Percentiles rank a stretch among this genome's conserved stretches.
Evolutionary conservation across 768 basidiomycete species (phyloP).

Genomic region (Podaxis sp.): DNA sequence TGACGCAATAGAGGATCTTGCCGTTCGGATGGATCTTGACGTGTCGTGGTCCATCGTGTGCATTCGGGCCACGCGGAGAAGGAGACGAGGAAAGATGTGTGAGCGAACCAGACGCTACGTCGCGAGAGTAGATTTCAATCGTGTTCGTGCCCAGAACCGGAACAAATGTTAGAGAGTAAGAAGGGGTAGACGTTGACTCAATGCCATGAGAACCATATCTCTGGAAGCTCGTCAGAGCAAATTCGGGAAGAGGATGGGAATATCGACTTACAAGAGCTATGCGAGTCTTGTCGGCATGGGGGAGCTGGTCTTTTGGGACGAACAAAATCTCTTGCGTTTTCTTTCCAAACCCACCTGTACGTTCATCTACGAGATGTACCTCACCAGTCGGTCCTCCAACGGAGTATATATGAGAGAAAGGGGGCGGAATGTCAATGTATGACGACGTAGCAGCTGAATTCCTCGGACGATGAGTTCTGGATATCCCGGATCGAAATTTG

Average conservation of each 20-base stretch:
- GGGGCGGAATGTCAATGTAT: slow-evolving; percentile 47
- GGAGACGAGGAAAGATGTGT: slow-evolving; percentile 33
- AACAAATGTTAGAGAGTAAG: slow-evolving; percentile 37
- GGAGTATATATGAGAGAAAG: slow-evolving; percentile 47
- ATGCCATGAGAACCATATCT: slow-evolving; percentile 51
- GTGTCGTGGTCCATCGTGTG: slow-evolving; percentile 50
- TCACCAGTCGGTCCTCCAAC: slow-evolving; percentile 52
- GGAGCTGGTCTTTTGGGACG: slow-evolving; percentile 40
- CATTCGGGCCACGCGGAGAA: slow-evolving; percentile 35
- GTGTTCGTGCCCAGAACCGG: slow-evolving; percentile 48
- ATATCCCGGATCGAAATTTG: background rate
- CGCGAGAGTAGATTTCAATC: slow-evolving; percentile 45
- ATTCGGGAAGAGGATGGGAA: background rate
- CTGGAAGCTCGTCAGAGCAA: slow-evolving; percentile 21
- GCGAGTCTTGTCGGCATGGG: slow-evolving; percentile 46
- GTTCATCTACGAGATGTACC: slow-evolving; percentile 36
- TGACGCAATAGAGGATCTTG: slow-evolving; percentile 46
- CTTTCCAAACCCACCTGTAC: slow-evolving; percentile 36
- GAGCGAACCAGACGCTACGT: slow-evolving; percentile 30
- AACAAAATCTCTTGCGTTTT: slow-evolving; percentile 48
- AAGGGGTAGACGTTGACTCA: slow-evolving; percentile 38
- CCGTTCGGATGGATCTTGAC: slow-evolving; percentile 53
- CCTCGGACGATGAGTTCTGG: background rate
- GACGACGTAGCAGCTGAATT: slow-evolving; percentile 50
- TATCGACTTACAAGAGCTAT: slow-evolving; percentile 40